These are phyloP conservation scores for Penicillium janthinellum DNA, from an alignment of 2,329 filamentous ascomycete species.

Conservation along the genomic window DNA sequence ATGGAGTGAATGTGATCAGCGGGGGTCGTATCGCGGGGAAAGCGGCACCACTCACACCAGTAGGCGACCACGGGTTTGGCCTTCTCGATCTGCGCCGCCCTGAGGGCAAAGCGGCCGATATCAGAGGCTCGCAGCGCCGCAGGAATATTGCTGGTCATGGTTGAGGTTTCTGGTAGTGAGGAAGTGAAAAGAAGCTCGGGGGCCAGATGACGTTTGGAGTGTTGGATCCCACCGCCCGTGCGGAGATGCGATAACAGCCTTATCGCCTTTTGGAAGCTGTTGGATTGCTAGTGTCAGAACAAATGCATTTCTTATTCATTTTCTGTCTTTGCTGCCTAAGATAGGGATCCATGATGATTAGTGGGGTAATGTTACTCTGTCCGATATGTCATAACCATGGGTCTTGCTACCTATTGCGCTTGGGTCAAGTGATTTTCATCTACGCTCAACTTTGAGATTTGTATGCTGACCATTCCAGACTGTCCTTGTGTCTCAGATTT, in stretches of 20 bases:
- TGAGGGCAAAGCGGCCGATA: conserved; percentile 78
- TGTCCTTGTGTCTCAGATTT: too few species aligned
- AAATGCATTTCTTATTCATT: not conserved
- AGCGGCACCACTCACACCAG: conserved; percentile 71
- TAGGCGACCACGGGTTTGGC: conserved; percentile 88
- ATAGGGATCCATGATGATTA: too few species aligned
- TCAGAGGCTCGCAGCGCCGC: conserved; percentile 75
- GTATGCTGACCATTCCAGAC: too few species aligned
- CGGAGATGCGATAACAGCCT: conserved; percentile 19
- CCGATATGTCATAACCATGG: too few species aligned
- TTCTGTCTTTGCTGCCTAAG: not conserved
- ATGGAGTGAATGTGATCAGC: conserved; percentile 16
- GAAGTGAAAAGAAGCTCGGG: conserved; percentile 6
- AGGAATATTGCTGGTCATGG: conserved; percentile 74
- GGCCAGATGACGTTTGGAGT: conserved; percentile 27
- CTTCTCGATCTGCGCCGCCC: conserved; percentile 80
- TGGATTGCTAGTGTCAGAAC: not conserved
- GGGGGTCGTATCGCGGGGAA: conserved; percentile 9
- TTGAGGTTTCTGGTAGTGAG: conserved; percentile 17
- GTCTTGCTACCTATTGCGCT: too few species aligned
- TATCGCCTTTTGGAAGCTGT: conserved; percentile 3
- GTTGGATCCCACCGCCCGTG: conserved; percentile 27
- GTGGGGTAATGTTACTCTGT: too few species aligned
- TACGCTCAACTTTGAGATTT: too few species aligned
- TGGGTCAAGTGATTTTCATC: too few species aligned